Conservation (phyloP, 441 rosid species). For the Brassica hybrid region DNA sequence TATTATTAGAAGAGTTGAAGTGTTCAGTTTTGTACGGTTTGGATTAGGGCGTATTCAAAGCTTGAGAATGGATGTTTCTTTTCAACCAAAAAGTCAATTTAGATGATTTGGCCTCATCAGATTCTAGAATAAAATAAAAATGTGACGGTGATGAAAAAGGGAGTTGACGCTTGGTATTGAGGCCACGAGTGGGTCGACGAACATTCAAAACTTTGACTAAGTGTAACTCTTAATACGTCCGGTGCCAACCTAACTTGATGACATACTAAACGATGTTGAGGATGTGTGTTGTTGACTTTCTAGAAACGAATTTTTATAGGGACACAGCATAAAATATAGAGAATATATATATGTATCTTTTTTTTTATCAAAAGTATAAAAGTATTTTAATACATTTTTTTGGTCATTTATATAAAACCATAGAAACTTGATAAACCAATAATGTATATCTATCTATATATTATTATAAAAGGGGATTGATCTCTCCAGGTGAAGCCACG, state of each 20-base stretch:
- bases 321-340: neutral
- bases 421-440: too few relatives aligned
- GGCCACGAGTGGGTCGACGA: constrained; percentile 1
- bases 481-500: too few relatives aligned
- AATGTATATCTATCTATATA: too few relatives aligned
- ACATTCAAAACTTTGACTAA: constrained; percentile 36
- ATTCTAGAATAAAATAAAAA: neutral
- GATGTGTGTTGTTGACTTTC: neutral
- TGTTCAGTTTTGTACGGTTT: constrained; percentile 30
- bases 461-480: too few relatives aligned
- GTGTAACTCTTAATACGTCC: constrained; percentile 3
- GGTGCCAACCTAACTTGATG: constrained; percentile 1
- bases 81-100: constrained; percentile 17
- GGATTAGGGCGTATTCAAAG: constrained; percentile 15
- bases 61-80: constrained; percentile 7
- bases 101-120: constrained; percentile 18
- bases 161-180: constrained; percentile 10
- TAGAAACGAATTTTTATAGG: neutral
- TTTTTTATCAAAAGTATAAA: too few relatives aligned
- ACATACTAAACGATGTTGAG: neutral
- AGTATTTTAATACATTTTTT: too few relatives aligned
- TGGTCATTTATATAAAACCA: too few relatives aligned
- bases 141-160: constrained; percentile 8
- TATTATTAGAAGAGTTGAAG: constrained; percentile 26
- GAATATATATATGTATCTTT: too few relatives aligned